Base-by-base conservation (phyloP, 805 yeast species). In the Starmera quercuum region DNA sequence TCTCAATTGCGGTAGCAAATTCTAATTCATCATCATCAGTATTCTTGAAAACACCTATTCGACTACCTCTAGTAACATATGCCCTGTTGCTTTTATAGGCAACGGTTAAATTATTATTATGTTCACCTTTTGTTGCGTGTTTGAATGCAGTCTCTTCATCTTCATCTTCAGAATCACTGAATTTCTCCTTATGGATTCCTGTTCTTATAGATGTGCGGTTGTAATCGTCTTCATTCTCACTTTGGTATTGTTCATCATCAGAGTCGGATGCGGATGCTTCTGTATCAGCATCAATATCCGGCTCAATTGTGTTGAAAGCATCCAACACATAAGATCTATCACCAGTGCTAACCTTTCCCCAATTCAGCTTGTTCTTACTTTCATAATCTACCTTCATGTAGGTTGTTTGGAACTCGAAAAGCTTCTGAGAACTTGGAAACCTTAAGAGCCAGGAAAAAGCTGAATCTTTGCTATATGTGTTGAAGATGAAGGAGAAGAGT, bases 11-110 rank as follows among this genome's bases (percentile, higher is more conserved):
- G 5, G 94, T 75, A 15, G 72, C 60, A 47, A 72, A 85, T 37
- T 75, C 72, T 31, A 86, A 56, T 2, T 56, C 63, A 26, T 62
- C 64, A 26, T 67, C 72, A 12, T 63, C 68, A 23, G 68, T 70
- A 14, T 77, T 70, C 46, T 69, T 79, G 59, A 86, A 85, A 5
- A 87, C 87, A 22, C 95, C 95, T 36, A 87, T 63, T 42, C 74
- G 75, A 53, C 83, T 63, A 12, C 87, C 95, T 44, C 94, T 74
- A 0, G 82, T 78, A 20, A 87, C 88, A 53, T 72, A 87, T 1
- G 95, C 71, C 23, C 92, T 66, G 47, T 83, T 79, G 44, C 78
- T 78, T 35, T 69, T 70, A 40, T 61, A 72, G 1, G 95, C 88
- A 7, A 85, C 78, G 2, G 83, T 78, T 48, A 87, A 64, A 16